A percentile compares a stretch with the other conserved stretches of the same genome.
These are phyloP conservation scores for Pichia californica DNA, from an alignment of 805 yeast genomes.

Conservation along the genomic window DNA sequence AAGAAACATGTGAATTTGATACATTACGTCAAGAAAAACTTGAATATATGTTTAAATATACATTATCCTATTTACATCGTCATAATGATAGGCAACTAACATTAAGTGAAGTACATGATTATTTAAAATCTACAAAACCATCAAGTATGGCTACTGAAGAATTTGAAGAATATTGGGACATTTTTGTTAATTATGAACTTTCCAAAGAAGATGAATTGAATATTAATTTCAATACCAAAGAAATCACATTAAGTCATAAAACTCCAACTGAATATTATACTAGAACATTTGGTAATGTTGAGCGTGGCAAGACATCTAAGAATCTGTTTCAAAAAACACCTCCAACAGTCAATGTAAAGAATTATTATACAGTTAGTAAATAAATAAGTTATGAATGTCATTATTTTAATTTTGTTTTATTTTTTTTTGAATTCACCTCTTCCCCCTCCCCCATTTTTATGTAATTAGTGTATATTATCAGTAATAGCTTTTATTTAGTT, in stretches of 20 bases:
- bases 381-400: not conserved
- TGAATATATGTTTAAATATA: conserved; percentile 57
- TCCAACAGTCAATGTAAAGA: conserved; percentile 7
- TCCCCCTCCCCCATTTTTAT: not conserved
- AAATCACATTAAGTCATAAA: conserved; percentile 44
- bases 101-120: conserved; percentile 65
- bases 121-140: conserved; percentile 50
- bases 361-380: conserved; percentile 1
- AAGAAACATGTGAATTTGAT: conserved; percentile 69
- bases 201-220: conserved; percentile 45
- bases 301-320: conserved; percentile 7
- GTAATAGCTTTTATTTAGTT: too few species aligned
- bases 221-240: conserved; percentile 46
- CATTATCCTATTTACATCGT: conserved; percentile 57
- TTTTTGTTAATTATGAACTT: conserved; percentile 30
- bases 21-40: conserved; percentile 62
- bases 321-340: conserved; percentile 10
- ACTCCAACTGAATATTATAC: conserved; percentile 13
- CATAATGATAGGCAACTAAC: conserved; percentile 53
- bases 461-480: too few species aligned
- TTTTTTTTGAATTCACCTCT: too few species aligned
- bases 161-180: conserved; percentile 70
- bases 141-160: conserved; percentile 50
- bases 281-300: conserved; percentile 5
- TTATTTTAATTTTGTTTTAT: not conserved